Evolutionary conservation across 305 asterid genomes (phyloP), one percentile per base, ranked within the genome.

Genomic region (Nicotiana rustica): DNA sequence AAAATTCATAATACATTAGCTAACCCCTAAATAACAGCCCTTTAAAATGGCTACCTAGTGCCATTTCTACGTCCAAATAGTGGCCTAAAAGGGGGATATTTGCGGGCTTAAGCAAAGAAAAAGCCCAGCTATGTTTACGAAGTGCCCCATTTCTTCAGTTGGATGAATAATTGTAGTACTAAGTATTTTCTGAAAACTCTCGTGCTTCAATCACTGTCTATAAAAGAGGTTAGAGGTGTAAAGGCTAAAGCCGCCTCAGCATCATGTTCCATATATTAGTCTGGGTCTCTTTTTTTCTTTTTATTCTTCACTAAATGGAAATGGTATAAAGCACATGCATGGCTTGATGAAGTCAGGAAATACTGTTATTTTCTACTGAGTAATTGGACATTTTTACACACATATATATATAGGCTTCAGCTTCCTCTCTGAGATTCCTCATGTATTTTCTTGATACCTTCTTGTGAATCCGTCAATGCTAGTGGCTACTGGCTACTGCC

Each of bases 311-410:
- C 33, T 17, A 47, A 70, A 49, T 65, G 4, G 21, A 66, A 12
- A 57, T 2, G 15, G 70, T 68, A 68, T 44, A 80, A 81, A 80
- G 57, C 69, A 80, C 84, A 8, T 67, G 44, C 64, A 65, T 25
- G 44, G 71, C 36, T 55, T 67, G 38, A 82, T 31, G 41, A 70
- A 70, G 73, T 14, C 57, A 17, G 35, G 33, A 55, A 67, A 47
- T 79, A 59, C 55, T n/a, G 33, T 59, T 60, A 64, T 68, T 57
- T 64, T 41, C 65, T n/a, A 15, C 25, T 49, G 25, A 78, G 78
- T 4, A 13, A 44, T 15, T 47, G 44, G 38, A 36, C 47, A 8
- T 79, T 67, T 36, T n/a, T 38, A 29, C 68, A 76, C 1, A 61
- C 0, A 35, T 0, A 35, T 68, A 76, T 18, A 61, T 8, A 35